Evolutionary conservation across 2,329 filamentous ascomycete species (phyloP).

Genomic region (Talaromyces sp.): DNA sequence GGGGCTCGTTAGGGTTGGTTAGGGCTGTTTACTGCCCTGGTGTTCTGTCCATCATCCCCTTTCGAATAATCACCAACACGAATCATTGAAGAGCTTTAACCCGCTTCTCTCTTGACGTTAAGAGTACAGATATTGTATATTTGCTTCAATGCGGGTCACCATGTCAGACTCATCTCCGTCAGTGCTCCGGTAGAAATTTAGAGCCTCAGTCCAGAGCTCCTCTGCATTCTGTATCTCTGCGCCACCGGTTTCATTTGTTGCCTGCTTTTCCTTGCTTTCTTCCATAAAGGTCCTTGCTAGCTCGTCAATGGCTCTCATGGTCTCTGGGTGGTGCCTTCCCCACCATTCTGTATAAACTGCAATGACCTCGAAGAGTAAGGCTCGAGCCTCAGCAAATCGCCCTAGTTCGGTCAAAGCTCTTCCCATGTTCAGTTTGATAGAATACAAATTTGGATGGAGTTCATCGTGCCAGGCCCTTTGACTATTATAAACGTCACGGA

Average conservation of each 20-base stretch:
- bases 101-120: background rate
- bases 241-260: background rate
- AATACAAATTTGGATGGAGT: background rate
- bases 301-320: conserved; percentile 3
- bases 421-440: conserved; percentile 3
- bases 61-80: no score
- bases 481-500: background rate
- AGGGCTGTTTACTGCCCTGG: background rate
- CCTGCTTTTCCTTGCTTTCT: background rate
- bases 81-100: background rate
- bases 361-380: background rate
- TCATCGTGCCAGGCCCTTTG: background rate
- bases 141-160: background rate
- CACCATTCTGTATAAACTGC: conserved; percentile 1
- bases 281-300: background rate
- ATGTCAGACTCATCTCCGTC: background rate
- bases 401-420: background rate
- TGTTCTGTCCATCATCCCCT: no score
- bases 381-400: background rate
- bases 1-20: background rate
- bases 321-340: background rate
- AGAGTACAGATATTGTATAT: background rate
- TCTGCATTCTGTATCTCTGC: background rate
- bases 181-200: background rate
- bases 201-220: background rate